Percentiles rank a stretch among this genome's conserved stretches.
Conservation (phyloP, 805 yeast species). For the Scheffersomyces stipitis region DNA sequence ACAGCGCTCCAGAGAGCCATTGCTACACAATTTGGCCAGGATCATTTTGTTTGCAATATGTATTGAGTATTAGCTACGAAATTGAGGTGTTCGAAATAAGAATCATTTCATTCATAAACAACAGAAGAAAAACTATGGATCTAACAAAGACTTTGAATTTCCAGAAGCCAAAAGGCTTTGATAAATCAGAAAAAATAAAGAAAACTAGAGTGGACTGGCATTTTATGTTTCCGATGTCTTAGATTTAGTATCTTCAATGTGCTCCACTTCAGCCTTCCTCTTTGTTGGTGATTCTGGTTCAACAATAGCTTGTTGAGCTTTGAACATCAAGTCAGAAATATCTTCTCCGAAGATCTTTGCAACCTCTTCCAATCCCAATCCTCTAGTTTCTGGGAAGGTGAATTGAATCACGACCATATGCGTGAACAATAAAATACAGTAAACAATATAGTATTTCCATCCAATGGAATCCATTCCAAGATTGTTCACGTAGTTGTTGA, state of each 20-base stretch:
- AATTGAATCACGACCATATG: slow-evolving; percentile 27
- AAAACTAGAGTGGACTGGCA: background rate
- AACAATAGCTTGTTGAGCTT: background rate
- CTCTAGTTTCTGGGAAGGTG: slow-evolving; percentile 38
- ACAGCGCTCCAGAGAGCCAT: no score
- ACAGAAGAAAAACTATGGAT: background rate
- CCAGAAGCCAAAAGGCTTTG: background rate
- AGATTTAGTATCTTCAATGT: background rate
- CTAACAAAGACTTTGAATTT: background rate
- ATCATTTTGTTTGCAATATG: no score
- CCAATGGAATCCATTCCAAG: slow-evolving; percentile 22
- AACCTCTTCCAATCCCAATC: slow-evolving; percentile 39
- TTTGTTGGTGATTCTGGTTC: background rate
- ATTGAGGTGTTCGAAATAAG: background rate
- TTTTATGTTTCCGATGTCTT: background rate
- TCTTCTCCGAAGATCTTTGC: slow-evolving; percentile 33
- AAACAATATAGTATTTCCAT: slow-evolving; percentile 10
- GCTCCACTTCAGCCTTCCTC: background rate
- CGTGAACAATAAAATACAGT: slow-evolving; percentile 14
- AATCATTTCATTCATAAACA: background rate
- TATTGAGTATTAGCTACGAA: background rate
- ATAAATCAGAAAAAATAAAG: background rate
- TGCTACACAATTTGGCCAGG: no score
- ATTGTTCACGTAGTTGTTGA: slow-evolving; percentile 8
- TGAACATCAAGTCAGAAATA: slow-evolving; percentile 3